Base-by-base conservation (phyloP, 495 filamentous ascomycete genomes). In the Penicillium dipodomyicola region DNA sequence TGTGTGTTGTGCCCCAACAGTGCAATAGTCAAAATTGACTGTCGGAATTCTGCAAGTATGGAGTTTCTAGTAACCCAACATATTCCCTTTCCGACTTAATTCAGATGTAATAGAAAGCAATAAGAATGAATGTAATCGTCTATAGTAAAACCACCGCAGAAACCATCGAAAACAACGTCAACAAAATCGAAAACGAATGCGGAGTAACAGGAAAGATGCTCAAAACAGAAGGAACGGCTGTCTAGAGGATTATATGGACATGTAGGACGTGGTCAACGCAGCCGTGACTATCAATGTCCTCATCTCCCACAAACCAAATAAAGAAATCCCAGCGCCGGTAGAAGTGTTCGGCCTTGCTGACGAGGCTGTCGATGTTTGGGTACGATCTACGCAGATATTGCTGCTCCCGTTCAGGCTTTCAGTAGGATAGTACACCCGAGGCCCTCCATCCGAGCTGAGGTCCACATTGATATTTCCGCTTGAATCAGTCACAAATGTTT, bases 361-460 rank as follows among this genome's bases (percentile, higher is more conserved):
- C 8, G 57, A 54, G 20, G 51, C n/a, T 59, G 57, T 49, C 6
- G 51, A 45, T 59, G 51, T 55, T 37, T 46, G 45, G 23, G 51
- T 50, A 6, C 40, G 57, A 50, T 50, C 25, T 45, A 30, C 45
- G 46, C 57, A 59, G 51, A 59, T 49, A 55, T 45, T 59, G 15
- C 39, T 55, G 57, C 57, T 59, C 30, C 37, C 46, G 19, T 56
- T 59, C 20, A 63, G 37, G 32, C 61, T 60, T 35, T 52, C 56
- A 47, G 55, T 54, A 46, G 60, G 60, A 52, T 62, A 62, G 30
- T 49, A 62, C 45, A 62, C 60, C 50, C 56, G 44, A 32, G 60
- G 60, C 7, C 60, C 60, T 44, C 60, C 60, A 55, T 62, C 60
- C 43, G 49, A 58, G 52, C 52, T 59, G 41, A 62, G 56, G 40